A percentile compares a stretch with the other conserved stretches of the same genome.
Conservation (phyloP, 441 rosid species). For the Mallotus repandus region DNA sequence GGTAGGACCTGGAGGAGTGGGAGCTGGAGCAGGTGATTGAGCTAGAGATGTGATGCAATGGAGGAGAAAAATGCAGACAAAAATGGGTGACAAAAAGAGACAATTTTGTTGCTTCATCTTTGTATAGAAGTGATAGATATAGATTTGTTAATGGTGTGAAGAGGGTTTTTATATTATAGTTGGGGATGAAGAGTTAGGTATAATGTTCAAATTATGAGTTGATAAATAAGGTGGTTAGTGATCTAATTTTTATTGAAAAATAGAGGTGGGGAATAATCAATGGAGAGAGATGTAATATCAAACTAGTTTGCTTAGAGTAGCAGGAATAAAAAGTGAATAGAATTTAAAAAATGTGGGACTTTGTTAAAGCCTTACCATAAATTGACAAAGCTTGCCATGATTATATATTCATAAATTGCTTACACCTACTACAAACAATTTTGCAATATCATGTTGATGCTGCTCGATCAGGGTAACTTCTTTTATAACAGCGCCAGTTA, state of each 20-base stretch:
- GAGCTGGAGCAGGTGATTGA: slow-evolving; percentile 25
- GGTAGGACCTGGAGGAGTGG: slow-evolving; percentile 42
- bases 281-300: slow-evolving; percentile 19
- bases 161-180: slow-evolving; percentile 28
- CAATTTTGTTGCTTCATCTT: slow-evolving; percentile 28
- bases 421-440: no score
- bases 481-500: no score
- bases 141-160: slow-evolving; percentile 4
- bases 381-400: not conserved
- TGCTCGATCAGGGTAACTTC: no score
- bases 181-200: slow-evolving; percentile 30
- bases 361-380: not conserved
- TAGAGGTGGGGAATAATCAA: not conserved
- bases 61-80: slow-evolving; percentile 41
- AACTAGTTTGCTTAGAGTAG: slow-evolving; percentile 16
- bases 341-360: not conserved
- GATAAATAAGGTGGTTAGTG: slow-evolving; percentile 21
- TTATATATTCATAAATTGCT: no score
- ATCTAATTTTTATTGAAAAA: not conserved
- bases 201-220: slow-evolving; percentile 23
- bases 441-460: no score
- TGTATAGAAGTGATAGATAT: not conserved
- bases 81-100: slow-evolving; percentile 22
- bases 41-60: slow-evolving; percentile 30
- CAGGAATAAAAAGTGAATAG: not conserved